These are phyloP conservation scores for Agrocybe pediades DNA, from an alignment of 768 basidiomycete species.

Conservation along the genomic window DNA sequence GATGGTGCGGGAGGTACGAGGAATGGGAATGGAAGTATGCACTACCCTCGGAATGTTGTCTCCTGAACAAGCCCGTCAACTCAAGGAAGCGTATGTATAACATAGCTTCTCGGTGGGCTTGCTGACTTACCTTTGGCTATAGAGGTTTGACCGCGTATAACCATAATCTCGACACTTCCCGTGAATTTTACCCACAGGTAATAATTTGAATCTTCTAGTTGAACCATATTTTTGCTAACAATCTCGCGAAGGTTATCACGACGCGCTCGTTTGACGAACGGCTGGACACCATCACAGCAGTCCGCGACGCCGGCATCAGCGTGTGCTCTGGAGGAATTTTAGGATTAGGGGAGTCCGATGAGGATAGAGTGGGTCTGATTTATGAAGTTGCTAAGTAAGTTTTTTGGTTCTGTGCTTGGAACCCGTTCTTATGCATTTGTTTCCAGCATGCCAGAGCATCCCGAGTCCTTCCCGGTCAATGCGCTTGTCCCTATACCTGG, in stretches of 20 bases:
- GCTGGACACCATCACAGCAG: constrained; percentile 84
- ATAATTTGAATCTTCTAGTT: constrained; percentile 10
- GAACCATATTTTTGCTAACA: not conserved
- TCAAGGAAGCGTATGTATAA: constrained; percentile 85
- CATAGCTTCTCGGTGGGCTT: not conserved
- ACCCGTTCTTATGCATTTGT: constrained; percentile 14
- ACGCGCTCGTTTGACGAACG: constrained; percentile 94
- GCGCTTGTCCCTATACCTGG: constrained; percentile 95
- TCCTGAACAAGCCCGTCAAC: constrained; percentile 86
- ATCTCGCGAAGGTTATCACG: constrained; percentile 79
- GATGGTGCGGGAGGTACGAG: constrained; percentile 90
- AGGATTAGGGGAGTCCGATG: constrained; percentile 89
- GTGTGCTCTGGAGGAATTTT: constrained; percentile 97
- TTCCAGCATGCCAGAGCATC: constrained; percentile 87
- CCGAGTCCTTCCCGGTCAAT: constrained; percentile 99
- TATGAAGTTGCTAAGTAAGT: constrained; percentile 89
- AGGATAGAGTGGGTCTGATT: constrained; percentile 90
- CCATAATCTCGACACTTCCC: constrained; percentile 97
- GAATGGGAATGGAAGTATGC: constrained; percentile 99
- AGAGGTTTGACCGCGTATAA: constrained; percentile 97
- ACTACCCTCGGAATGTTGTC: constrained; percentile 97
- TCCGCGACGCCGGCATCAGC: constrained; percentile 93
- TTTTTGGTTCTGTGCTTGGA: not conserved
- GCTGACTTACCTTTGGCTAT: constrained; percentile 8
- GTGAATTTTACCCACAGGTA: constrained; percentile 94